A percentile compares a stretch with the other conserved stretches of the same genome.
Evolutionary conservation across 2,329 filamentous ascomycete species (phyloP).

Genomic region (Trichoderma arundinaceum): DNA sequence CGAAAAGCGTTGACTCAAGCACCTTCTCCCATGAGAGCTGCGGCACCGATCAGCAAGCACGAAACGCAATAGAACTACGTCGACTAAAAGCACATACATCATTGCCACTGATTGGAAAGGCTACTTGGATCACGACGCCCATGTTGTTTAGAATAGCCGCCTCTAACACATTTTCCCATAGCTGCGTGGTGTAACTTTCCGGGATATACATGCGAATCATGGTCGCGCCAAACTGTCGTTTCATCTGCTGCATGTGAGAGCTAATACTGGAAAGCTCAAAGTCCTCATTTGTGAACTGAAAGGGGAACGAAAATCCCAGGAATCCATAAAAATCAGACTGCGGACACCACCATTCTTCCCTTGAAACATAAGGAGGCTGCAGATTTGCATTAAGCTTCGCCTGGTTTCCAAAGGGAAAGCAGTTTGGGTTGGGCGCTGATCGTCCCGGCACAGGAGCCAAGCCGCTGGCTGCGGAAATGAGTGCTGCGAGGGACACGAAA

Average conservation of each 20-base stretch:
- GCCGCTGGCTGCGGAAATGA: constrained; percentile 9
- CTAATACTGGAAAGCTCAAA: constrained; percentile 27
- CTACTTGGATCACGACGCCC: constrained; percentile 33
- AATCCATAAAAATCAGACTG: constrained; percentile 34
- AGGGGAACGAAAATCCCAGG: constrained; percentile 35
- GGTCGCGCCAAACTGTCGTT: constrained; percentile 34
- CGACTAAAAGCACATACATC: constrained; percentile 27
- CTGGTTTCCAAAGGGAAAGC: constrained; percentile 33
- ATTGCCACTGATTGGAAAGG: constrained; percentile 31
- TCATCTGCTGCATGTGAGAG: constrained; percentile 32
- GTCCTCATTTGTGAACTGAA: constrained; percentile 32
- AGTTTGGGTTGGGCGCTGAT: constrained; percentile 22
- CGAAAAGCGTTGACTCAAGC: constrained; percentile 6
- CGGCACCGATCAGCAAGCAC: constrained; percentile 1
- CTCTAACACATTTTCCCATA: constrained; percentile 33
- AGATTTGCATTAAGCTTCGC: constrained; percentile 30
- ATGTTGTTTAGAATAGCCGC: constrained; percentile 35
- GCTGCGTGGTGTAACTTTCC: constrained; percentile 28
- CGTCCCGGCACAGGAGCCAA: neutral
- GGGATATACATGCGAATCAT: constrained; percentile 36
- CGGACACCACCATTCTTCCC: constrained; percentile 34
- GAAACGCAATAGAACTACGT: too few relatives aligned
- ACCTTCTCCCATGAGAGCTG: constrained; percentile 24
- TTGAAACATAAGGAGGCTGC: constrained; percentile 23
- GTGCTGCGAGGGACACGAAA: neutral